Conservation (phyloP, 2,329 filamentous ascomycete genomes). For the Penicillium sp. region DNA sequence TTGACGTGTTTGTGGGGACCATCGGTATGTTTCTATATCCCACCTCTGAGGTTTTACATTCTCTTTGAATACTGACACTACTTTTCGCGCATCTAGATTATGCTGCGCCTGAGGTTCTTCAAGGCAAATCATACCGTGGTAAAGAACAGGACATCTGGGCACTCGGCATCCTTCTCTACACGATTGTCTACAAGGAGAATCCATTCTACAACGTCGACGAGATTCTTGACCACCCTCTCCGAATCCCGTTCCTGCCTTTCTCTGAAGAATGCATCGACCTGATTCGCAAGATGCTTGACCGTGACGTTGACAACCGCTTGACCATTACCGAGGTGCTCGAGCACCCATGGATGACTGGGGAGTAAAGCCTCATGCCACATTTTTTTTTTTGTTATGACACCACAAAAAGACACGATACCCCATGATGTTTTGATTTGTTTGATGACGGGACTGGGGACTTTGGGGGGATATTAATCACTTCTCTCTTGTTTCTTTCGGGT, state of each 20-base stretch:
- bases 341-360: conserved; percentile 70
- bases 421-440: conserved; percentile 25
- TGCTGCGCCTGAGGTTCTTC: conserved; percentile 94
- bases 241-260: conserved; percentile 69
- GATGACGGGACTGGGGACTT: conserved; percentile 5
- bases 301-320: conserved; percentile 78
- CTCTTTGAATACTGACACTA: neutral
- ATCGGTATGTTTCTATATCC: conserved; percentile 67
- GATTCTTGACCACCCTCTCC: conserved; percentile 95
- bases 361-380: conserved; percentile 11
- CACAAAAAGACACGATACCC: conserved; percentile 28
- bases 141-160: conserved; percentile 99
- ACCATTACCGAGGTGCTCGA: conserved; percentile 86
- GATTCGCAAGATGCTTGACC: conserved; percentile 86
- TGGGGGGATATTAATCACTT: neutral
- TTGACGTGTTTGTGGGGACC: conserved; percentile 98
- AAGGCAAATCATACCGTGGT: conserved; percentile 85
- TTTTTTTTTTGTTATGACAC: conserved; percentile 11
- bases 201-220: conserved; percentile 99
- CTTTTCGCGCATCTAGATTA: conserved; percentile 65
- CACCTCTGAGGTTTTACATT: neutral
- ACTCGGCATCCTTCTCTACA: conserved; percentile 93
- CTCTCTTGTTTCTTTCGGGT: neutral
- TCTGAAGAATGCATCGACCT: conserved; percentile 89
- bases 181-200: conserved; percentile 99